These are phyloP conservation scores for Myriangium duriaei DNA, from an alignment of 2,329 filamentous ascomycete species.

Conservation along the genomic window DNA sequence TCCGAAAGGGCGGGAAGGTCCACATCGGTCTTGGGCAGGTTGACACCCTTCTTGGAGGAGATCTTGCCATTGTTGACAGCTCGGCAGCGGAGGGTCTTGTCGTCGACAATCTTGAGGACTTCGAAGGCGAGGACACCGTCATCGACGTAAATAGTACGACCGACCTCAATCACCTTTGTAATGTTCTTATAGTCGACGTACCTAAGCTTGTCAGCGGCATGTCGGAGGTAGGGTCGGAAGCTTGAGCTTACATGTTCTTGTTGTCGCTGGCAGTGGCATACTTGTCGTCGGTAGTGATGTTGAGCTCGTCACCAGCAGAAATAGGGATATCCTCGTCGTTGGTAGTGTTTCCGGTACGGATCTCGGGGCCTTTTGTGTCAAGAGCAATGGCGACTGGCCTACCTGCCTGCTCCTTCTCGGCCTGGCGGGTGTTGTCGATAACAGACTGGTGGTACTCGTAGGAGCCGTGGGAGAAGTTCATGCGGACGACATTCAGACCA, in stretches of 20 bases:
- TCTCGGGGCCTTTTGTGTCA: slow-evolving; percentile 73
- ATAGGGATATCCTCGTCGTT: slow-evolving; percentile 69
- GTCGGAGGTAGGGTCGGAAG: not conserved
- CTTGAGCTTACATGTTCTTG: slow-evolving; percentile 72
- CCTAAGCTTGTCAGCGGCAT: slow-evolving; percentile 37
- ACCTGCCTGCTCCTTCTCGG: slow-evolving; percentile 63
- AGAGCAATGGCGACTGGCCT: slow-evolving; percentile 93
- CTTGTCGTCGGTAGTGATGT: slow-evolving; percentile 92
- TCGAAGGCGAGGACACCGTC: slow-evolving; percentile 96
- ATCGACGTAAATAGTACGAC: slow-evolving; percentile 94
- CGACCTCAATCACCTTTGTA: slow-evolving; percentile 87
- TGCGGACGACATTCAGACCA: slow-evolving; percentile 95
- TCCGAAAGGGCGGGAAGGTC: slow-evolving; percentile 94
- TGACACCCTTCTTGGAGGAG: slow-evolving; percentile 98
- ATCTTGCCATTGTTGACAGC: slow-evolving; percentile 98
- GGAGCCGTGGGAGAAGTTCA: slow-evolving; percentile 96
- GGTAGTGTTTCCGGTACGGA: slow-evolving; percentile 66
- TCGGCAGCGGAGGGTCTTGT: slow-evolving; percentile 74
- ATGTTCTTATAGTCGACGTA: slow-evolving; percentile 99
- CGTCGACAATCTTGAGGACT: slow-evolving; percentile 75
- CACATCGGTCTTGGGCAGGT: slow-evolving; percentile 96
- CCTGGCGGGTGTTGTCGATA: slow-evolving; percentile 86
- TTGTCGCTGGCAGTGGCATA: slow-evolving; percentile 76
- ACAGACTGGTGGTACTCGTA: slow-evolving; percentile 98
- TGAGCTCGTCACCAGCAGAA: slow-evolving; percentile 68